These are phyloP conservation scores for Gleditsia sinensis DNA, from an alignment of 306 rosid species.

Conservation along the genomic window DNA sequence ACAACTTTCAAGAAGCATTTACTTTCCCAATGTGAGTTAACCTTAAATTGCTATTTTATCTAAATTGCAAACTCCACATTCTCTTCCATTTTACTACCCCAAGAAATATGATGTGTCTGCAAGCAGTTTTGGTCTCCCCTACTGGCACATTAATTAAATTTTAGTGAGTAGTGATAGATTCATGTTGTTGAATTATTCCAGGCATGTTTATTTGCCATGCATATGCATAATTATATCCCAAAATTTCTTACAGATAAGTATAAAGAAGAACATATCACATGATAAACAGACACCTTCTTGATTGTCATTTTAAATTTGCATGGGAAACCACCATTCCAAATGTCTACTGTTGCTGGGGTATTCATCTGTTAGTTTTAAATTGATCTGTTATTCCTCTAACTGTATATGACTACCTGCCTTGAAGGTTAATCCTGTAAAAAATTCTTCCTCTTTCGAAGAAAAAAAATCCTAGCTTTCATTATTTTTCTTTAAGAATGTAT, in stretches of 20 bases:
- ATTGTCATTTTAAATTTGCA: conserved; percentile 21
- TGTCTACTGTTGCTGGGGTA: neutral
- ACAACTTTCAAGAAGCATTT: conserved; percentile 9
- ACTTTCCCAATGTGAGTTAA: neutral
- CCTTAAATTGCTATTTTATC: neutral
- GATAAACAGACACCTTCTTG: neutral
- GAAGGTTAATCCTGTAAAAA: conserved; percentile 8
- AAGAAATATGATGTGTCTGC: neutral
- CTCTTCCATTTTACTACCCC: conserved; percentile 15
- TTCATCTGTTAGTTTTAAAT: conserved; percentile 13
- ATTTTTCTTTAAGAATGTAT: conserved; percentile 19
- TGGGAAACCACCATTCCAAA: conserved; percentile 13
- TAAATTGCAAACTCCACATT: conserved; percentile 2
- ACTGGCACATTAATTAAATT: conserved; percentile 5
- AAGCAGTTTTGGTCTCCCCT: neutral
- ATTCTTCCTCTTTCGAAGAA: neutral
- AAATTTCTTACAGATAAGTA: conserved; percentile 10
- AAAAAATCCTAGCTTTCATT: neutral
- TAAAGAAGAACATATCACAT: neutral
- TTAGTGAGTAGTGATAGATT: neutral
- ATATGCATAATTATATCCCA: neutral
- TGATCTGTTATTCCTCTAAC: conserved; percentile 3
- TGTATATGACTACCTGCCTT: neutral
- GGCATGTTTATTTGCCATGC: neutral
- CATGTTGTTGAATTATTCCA: neutral